Evolutionary conservation across 495 filamentous ascomycete species (phyloP), one percentile per base, ranked within the genome.

Genomic region (Rusavskia elegans): DNA sequence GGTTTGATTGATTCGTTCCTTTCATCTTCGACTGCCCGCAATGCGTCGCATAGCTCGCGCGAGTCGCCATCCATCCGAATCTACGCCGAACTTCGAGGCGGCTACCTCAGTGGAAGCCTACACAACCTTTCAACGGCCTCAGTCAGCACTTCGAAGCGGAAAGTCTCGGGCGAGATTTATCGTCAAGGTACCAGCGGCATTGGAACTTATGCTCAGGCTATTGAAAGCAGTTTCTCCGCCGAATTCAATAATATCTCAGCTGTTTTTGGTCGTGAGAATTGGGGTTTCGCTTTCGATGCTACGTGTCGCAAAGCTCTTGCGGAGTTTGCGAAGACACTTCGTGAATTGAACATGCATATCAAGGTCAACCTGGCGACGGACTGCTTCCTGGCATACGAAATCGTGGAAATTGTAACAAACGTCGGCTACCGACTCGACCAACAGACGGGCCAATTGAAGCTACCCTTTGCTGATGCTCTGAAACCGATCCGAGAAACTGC

Each of bases 351-450:
- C 64, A 73, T 78, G 36, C 89, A 95, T 62, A 89, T 97, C 63
- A 84, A 84, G 62, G 64, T 76, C 30, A 88, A 95, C 61, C 71
- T 96, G 39, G 81, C 78, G 59, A 97, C 89, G 1, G 92, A 99
- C 66, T 95, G 93, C 68, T 99, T 85, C 63, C 76, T 99, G 23
- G 89, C 88, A 4, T 99, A 93, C 63, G 92, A 99, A 62, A 89
- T 97, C 50, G 84, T 95, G 42, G 90, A 94, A 58, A 86, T 95
- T 53, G 84, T 99, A 40, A 85, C 85, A 3, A 74, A 74, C 35
- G 75, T 93, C 53, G 88, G 85, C 13, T 80, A 82, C 55, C 80
- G 82, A 45, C 72, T 99, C 7, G 93, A 93, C 50, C 68, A 72
- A 2, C 81, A 83, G 59, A 92, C 87, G 5, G 87, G 86, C 2